Percentiles rank a stretch among this genome's conserved stretches.
Conservation (phyloP, 1,284 basidiomycete species). For the Melampsora larici-populina region DNA sequence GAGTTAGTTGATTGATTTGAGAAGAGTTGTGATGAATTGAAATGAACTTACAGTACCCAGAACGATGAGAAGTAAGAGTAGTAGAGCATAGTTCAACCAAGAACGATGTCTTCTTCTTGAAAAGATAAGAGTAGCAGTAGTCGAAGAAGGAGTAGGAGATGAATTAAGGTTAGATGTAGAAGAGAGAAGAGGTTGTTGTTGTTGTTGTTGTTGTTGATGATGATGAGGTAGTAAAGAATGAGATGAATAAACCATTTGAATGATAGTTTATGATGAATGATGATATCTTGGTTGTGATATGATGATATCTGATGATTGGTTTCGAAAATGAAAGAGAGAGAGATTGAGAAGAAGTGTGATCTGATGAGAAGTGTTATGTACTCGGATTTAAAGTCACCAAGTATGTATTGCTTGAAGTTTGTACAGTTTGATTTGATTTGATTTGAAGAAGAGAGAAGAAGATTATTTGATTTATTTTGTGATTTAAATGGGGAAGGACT, state of each 20-base stretch:
- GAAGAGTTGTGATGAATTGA: not conserved
- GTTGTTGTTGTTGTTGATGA: not conserved
- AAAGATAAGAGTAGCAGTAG: not conserved
- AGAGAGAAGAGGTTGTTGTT: not conserved
- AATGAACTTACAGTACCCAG: slow-evolving; percentile 21
- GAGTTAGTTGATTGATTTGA: not conserved
- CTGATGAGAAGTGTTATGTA: not conserved
- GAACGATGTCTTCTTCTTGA: not conserved
- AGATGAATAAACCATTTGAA: not conserved
- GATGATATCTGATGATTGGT: not conserved
- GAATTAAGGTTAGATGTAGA: not conserved
- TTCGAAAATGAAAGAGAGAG: not conserved
- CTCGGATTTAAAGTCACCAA: too few relatives aligned
- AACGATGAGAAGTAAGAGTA: slow-evolving; percentile 9
- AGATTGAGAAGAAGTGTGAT: not conserved
- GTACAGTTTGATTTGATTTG: too few relatives aligned
- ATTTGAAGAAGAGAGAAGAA: too few relatives aligned
- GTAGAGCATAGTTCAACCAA: slow-evolving; percentile 16
- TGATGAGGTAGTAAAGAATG: not conserved
- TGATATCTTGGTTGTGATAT: too few relatives aligned
- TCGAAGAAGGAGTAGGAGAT: not conserved
- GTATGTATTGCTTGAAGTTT: too few relatives aligned
- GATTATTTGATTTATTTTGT: too few relatives aligned
- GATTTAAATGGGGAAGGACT: too few relatives aligned
- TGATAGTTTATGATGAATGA: not conserved